Evolutionary conservation across 106 monocot species (phyloP).

Genomic region (Dioscorea alata): DNA sequence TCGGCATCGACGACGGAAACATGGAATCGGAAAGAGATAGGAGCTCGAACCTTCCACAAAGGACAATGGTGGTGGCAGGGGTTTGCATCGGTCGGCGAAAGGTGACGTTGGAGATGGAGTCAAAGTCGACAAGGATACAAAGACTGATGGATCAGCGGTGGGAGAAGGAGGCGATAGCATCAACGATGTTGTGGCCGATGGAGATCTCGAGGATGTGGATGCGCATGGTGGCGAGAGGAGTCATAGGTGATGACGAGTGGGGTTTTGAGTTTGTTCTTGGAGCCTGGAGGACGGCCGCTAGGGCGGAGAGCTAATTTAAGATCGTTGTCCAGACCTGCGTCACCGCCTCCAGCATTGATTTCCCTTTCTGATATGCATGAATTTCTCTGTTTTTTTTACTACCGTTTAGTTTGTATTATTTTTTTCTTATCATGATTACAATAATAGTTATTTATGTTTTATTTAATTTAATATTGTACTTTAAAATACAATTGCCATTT

Average conservation of each 20-base stretch:
- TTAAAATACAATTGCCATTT: too few species aligned
- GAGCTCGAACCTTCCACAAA: conserved; percentile 10
- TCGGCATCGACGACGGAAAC: background rate
- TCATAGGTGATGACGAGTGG: background rate
- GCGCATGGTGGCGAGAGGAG: background rate
- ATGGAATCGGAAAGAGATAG: conserved; percentile 3
- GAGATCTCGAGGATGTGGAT: background rate
- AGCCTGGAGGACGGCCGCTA: conserved; percentile 2
- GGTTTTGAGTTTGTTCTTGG: conserved; percentile 11
- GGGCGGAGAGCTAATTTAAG: background rate
- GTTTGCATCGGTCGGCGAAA: background rate
- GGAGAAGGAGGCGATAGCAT: background rate
- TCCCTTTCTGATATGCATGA: too few species aligned
- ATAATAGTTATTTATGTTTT: too few species aligned
- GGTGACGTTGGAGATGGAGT: conserved; percentile 2
- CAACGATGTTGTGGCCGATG: background rate
- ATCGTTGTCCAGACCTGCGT: too few species aligned
- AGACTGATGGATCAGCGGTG: background rate
- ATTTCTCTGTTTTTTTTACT: too few species aligned
- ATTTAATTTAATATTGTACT: too few species aligned
- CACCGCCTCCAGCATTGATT: too few species aligned
- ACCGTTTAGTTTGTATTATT: too few species aligned
- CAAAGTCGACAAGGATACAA: background rate
- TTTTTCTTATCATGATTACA: too few species aligned
- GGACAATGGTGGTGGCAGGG: background rate